Percentiles rank a stretch among this genome's conserved stretches.
Conservation (phyloP, 805 yeast genomes). For the Kodamaea laetipori region DNA sequence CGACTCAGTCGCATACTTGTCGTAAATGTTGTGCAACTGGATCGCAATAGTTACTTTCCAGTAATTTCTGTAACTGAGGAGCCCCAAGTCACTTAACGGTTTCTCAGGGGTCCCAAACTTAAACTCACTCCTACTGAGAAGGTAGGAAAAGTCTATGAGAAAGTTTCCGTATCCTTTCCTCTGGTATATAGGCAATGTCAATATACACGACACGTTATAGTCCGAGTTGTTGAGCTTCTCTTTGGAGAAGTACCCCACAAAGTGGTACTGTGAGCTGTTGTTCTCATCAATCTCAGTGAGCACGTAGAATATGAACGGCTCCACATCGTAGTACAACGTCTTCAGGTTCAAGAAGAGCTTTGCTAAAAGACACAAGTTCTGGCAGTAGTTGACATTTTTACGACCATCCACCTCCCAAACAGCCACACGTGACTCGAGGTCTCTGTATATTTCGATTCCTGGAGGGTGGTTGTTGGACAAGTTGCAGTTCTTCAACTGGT, state of each 20-base stretch:
- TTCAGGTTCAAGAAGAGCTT: slow-evolving; percentile 88
- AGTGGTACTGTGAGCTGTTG: slow-evolving; percentile 54
- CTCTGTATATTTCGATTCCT: slow-evolving; percentile 45
- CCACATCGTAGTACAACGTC: slow-evolving; percentile 91
- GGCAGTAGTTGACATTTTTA: slow-evolving; percentile 79
- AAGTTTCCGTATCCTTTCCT: slow-evolving; percentile 87
- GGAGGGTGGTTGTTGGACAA: slow-evolving; percentile 63
- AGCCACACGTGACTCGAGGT: slow-evolving; percentile 28
- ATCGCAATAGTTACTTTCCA: slow-evolving; percentile 74
- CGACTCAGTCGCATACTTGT: slow-evolving; percentile 5
- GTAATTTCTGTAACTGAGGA: slow-evolving; percentile 80
- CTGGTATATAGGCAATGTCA: slow-evolving; percentile 86
- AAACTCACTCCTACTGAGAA: slow-evolving; percentile 71
- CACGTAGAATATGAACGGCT: slow-evolving; percentile 89
- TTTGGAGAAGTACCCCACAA: slow-evolving; percentile 94
- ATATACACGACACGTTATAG: slow-evolving; percentile 86
- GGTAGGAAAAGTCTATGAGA: slow-evolving; percentile 85
- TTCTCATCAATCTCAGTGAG: slow-evolving; percentile 64
- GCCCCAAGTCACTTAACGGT: slow-evolving; percentile 85
- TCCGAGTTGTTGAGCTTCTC: slow-evolving; percentile 74
- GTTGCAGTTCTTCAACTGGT: slow-evolving; percentile 68
- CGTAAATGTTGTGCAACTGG: slow-evolving; percentile 36
- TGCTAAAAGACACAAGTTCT: slow-evolving; percentile 85
- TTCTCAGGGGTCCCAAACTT: slow-evolving; percentile 93
- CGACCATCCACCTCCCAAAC: slow-evolving; percentile 74